These are phyloP conservation scores for Aureobasidium sp. DNA, from an alignment of 2,329 filamentous ascomycete genomes.

Conservation along the genomic window DNA sequence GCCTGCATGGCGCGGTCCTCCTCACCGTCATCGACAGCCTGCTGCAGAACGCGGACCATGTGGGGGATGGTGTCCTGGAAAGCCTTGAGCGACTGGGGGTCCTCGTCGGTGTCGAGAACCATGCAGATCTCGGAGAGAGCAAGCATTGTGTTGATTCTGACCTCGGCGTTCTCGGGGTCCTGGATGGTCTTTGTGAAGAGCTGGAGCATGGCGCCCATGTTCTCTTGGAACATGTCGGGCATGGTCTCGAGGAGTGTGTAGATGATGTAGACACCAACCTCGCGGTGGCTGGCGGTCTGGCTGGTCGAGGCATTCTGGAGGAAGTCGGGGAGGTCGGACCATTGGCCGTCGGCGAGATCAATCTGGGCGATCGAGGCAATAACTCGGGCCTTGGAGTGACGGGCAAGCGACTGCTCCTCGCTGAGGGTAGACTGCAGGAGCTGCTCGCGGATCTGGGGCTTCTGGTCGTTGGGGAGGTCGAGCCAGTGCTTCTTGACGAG, in stretches of 20 bases:
- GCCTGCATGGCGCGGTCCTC: constrained; percentile 84
- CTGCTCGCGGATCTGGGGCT: constrained; percentile 71
- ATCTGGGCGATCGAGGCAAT: constrained; percentile 79
- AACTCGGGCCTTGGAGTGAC: constrained; percentile 81
- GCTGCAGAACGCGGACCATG: constrained; percentile 86
- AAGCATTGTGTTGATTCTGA: constrained; percentile 89
- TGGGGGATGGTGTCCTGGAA: constrained; percentile 76
- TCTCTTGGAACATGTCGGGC: constrained; percentile 75
- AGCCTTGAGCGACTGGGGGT: constrained; percentile 61
- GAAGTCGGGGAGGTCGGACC: constrained; percentile 71
- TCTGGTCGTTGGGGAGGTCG: constrained; percentile 64
- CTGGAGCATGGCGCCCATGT: constrained; percentile 70
- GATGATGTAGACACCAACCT: constrained; percentile 88
- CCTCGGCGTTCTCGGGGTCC: constrained; percentile 83
- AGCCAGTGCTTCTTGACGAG: constrained; percentile 83
- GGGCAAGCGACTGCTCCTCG: constrained; percentile 67
- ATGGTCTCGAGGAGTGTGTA: constrained; percentile 86
- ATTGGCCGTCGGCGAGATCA: constrained; percentile 82
- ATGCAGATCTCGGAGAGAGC: constrained; percentile 82
- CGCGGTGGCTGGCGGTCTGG: constrained; percentile 68
- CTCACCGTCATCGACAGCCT: constrained; percentile 65
- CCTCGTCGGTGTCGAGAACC: constrained; percentile 81
- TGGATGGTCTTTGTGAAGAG: constrained; percentile 83
- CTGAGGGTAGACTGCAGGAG: constrained; percentile 77
- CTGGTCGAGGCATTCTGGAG: constrained; percentile 74